Percentiles rank a stretch among this genome's conserved stretches.
phyloP scores from a whole-genome alignment of 2,329 filamentous ascomycete species.

The Fusarium avenaceum region DNA sequence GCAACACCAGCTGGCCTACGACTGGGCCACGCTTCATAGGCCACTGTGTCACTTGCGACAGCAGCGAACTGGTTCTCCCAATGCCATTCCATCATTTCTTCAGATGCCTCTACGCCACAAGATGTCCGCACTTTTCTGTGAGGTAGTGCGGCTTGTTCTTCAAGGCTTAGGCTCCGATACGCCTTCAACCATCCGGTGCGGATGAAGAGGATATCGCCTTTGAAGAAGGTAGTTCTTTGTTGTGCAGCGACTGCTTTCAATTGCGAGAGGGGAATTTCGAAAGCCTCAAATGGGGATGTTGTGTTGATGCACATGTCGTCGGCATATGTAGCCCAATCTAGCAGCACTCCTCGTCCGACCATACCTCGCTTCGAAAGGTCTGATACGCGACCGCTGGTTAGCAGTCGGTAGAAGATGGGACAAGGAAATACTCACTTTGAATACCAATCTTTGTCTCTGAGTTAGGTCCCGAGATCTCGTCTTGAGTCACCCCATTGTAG shows the following conservation, averaged over 20 bases:
- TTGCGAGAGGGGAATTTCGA: background rate
- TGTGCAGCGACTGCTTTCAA: background rate
- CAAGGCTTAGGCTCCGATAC: background rate
- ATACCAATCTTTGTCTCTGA: background rate
- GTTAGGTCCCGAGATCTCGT: background rate
- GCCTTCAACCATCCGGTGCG: background rate
- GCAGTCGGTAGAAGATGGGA: no score
- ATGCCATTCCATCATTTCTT: background rate
- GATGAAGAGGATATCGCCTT: background rate
- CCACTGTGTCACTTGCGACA: background rate
- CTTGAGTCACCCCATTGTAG: constrained; percentile 4
- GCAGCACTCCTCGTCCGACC: background rate
- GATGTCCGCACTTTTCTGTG: background rate
- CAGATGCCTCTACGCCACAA: background rate
- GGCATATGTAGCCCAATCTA: constrained; percentile 3
- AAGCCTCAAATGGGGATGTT: background rate
- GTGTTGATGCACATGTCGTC: background rate
- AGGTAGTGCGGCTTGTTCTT: background rate
- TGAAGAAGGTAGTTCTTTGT: background rate
- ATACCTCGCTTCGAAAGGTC: background rate
- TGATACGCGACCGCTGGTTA: background rate
- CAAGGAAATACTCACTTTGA: background rate
- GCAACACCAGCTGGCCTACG: background rate
- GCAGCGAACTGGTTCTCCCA: constrained; percentile 1
- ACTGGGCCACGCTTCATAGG: background rate